Percentiles rank a stretch among this genome's conserved stretches.
Conservation (phyloP, 2,329 filamentous ascomycete species). For the Fusarium nematophilum region DNA sequence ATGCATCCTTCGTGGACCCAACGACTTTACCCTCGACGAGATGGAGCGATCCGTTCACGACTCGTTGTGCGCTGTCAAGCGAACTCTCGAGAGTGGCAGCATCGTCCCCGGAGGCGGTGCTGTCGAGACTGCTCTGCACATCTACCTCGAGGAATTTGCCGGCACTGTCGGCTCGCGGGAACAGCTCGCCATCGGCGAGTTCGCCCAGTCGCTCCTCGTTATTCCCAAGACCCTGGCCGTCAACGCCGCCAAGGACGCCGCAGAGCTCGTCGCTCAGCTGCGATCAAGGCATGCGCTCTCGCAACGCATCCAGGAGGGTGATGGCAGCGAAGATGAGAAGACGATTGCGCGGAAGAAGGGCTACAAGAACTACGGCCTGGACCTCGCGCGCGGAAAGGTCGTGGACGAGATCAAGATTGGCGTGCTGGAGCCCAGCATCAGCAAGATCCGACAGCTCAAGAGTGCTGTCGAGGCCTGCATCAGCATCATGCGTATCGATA, state of each 20-base stretch:
- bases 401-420: conserved; percentile 94
- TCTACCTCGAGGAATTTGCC: conserved; percentile 98
- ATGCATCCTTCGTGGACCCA: conserved; percentile 93
- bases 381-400: conserved; percentile 88
- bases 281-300: conserved; percentile 94
- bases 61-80: conserved; percentile 95
- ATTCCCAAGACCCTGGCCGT: conserved; percentile 97
- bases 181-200: conserved; percentile 97
- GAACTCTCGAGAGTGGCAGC: conserved; percentile 94
- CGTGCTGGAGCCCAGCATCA: conserved; percentile 96
- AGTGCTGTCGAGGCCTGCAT: conserved; percentile 98
- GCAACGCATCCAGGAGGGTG: conserved; percentile 89
- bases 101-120: conserved; percentile 97
- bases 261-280: conserved; percentile 94
- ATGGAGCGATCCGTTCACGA: conserved; percentile 99
- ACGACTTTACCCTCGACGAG: conserved; percentile 97
- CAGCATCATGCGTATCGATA: conserved; percentile 99
- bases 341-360: conserved; percentile 91
- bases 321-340: conserved; percentile 87
- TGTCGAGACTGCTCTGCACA: conserved; percentile 98
- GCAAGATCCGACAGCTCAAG: conserved; percentile 98
- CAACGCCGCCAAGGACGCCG: conserved; percentile 96
- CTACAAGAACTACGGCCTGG: conserved; percentile 98
- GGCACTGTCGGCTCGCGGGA: conserved; percentile 97
- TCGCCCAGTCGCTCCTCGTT: conserved; percentile 91